A percentile compares a stretch with the other conserved stretches of the same genome.
phyloP scores from a whole-genome alignment of 352 stramenopile genomes.

The Albugo candida region DNA sequence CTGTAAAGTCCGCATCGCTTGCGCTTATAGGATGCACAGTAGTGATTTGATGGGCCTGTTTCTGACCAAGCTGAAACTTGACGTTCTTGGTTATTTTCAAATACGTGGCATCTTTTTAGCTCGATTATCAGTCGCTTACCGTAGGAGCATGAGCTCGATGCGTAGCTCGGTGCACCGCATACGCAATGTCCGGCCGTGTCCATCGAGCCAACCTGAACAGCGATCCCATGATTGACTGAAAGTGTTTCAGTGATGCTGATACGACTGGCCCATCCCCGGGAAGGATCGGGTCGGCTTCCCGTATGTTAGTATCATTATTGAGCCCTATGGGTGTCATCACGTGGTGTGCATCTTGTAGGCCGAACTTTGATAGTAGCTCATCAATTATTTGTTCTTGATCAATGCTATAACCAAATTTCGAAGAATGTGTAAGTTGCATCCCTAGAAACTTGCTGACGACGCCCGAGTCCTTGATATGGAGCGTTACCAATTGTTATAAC shows the following conservation, averaged over 20 bases:
- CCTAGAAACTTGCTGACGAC: conserved; percentile 12
- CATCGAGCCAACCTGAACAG: no score
- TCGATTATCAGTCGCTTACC: conserved; percentile 2
- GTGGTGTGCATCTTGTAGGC: conserved; percentile 5
- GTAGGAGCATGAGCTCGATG: conserved; percentile 5
- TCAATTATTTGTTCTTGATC: conserved; percentile 10
- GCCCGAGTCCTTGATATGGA: conserved; percentile 15
- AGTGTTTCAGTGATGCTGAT: conserved; percentile 6
- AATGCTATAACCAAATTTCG: not conserved
- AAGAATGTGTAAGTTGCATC: conserved; percentile 9
- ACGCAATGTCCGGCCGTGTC: no score
- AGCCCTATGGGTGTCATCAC: conserved; percentile 4
- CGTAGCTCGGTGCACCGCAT: conserved; percentile 11
- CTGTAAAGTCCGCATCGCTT: conserved; percentile 12
- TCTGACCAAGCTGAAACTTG: conserved; percentile 1
- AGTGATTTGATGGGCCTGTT: not conserved
- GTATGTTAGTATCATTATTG: not conserved
- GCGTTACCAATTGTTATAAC: conserved; percentile 1
- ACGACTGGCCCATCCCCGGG: not conserved
- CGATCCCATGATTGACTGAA: conserved; percentile 11
- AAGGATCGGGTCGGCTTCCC: not conserved
- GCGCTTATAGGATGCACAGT: conserved; percentile 1
- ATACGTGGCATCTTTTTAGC: conserved; percentile 11
- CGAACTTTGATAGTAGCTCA: conserved; percentile 8
- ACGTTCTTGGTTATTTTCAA: conserved; percentile 6